phyloP scores from a whole-genome alignment of 148 eudicot genomes.

The Beta vulgaris region DNA sequence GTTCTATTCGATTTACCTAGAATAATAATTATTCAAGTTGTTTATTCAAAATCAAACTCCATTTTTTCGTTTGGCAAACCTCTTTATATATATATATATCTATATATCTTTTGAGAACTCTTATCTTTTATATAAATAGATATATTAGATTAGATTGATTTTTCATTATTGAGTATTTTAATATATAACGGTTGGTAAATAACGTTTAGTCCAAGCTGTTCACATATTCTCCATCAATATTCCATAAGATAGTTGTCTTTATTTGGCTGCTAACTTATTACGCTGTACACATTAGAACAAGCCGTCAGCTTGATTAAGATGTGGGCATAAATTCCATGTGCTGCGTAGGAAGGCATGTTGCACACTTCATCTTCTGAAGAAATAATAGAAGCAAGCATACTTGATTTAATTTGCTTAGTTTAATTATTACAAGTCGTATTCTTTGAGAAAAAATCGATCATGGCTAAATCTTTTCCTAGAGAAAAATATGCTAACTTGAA shows the following conservation, averaged over 20 bases:
- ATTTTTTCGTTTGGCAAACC: too few species aligned
- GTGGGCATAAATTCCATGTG: slow-evolving; percentile 28
- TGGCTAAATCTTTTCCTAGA: slow-evolving; percentile 40
- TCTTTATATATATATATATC: too few species aligned
- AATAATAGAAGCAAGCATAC: too few species aligned
- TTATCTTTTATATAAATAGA: too few species aligned
- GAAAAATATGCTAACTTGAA: slow-evolving; percentile 32
- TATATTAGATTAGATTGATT: too few species aligned
- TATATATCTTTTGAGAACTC: too few species aligned
- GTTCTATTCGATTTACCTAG: too few species aligned
- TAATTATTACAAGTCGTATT: too few species aligned
- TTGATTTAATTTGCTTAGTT: too few species aligned
- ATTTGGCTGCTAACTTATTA: neutral
- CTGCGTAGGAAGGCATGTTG: neutral
- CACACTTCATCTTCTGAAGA: neutral
- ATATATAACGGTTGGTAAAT: neutral
- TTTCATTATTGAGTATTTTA: neutral
- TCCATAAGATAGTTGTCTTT: neutral
- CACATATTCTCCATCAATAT: slow-evolving; percentile 18
- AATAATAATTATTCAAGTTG: too few species aligned
- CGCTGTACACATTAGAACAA: slow-evolving; percentile 15
- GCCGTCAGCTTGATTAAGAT: slow-evolving; percentile 16
- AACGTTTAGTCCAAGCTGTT: slow-evolving; percentile 13
- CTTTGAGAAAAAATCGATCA: too few species aligned
- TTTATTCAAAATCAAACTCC: too few species aligned